These are phyloP conservation scores for Xanthoceras sorbifolium DNA, from an alignment of 345 rosid species.

Conservation along the genomic window DNA sequence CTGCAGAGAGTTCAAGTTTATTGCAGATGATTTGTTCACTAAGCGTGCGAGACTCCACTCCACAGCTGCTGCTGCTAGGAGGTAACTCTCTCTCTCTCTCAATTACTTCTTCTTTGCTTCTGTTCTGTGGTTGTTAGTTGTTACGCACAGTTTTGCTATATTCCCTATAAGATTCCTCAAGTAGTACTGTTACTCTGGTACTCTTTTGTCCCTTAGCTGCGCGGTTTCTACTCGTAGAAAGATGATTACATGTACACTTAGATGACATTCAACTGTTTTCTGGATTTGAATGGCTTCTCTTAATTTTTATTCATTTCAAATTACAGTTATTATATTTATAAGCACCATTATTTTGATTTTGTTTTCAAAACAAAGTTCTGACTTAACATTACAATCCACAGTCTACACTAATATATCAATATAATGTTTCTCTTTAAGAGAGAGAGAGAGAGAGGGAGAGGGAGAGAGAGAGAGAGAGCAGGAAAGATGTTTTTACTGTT, in stretches of 20 bases:
- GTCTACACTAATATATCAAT: no score
- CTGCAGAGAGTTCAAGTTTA: conserved; percentile 18
- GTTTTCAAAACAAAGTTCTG: not conserved
- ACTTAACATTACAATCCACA: no score
- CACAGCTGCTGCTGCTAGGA: not conserved
- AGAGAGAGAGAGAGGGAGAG: no score
- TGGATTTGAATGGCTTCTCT: not conserved
- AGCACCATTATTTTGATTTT: not conserved
- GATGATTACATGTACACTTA: not conserved
- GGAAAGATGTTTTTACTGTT: not conserved
- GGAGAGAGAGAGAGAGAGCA: no score
- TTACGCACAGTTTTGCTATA: no score
- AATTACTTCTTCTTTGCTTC: not conserved
- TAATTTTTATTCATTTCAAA: not conserved
- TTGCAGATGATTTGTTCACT: conserved; percentile 6
- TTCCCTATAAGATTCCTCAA: no score
- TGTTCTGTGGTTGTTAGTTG: not conserved
- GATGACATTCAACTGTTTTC: not conserved
- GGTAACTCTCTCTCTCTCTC: conserved; percentile 7
- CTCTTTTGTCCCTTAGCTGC: not conserved
- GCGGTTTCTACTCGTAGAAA: not conserved
- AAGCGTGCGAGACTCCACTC: conserved; percentile 22
- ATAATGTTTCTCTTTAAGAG: no score
- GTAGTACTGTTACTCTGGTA: no score
- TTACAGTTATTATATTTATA: no score